Percentiles rank a stretch among this genome's conserved stretches.
Evolutionary conservation across 768 basidiomycete species (phyloP).

Genomic region (Pisolithus tinctorius): DNA sequence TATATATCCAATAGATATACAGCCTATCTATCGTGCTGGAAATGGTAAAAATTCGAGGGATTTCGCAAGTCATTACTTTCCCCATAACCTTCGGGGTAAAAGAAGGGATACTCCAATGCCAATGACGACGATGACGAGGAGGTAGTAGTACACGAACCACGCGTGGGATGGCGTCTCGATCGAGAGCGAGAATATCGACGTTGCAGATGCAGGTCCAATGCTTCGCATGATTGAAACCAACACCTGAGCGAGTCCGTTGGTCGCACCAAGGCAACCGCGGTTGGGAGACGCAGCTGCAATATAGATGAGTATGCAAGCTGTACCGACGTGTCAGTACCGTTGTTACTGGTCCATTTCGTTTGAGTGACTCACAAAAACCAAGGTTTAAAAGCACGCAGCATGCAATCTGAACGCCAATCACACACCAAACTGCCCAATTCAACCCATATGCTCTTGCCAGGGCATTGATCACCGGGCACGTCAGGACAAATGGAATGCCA

Average conservation of each 20-base stretch:
- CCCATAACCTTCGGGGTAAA: constrained; percentile 23
- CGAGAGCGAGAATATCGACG: constrained; percentile 34
- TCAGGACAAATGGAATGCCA: constrained; percentile 46
- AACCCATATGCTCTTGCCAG: constrained; percentile 48
- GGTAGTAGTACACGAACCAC: constrained; percentile 24
- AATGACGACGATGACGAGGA: constrained; percentile 13
- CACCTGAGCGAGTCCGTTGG: constrained; percentile 44
- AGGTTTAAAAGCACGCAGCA: constrained; percentile 43
- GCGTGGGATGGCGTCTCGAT: constrained; percentile 27
- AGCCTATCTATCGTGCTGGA: not conserved
- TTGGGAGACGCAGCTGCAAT: constrained; percentile 63
- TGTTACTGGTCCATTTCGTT: not conserved
- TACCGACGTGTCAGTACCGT: not conserved
- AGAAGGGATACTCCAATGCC: constrained; percentile 13
- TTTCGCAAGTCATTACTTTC: not conserved
- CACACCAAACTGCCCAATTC: constrained; percentile 39
- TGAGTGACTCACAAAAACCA: constrained; percentile 44
- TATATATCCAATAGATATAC: no score
- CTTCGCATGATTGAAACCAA: constrained; percentile 26
- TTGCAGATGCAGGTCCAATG: constrained; percentile 26
- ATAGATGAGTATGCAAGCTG: constrained; percentile 68
- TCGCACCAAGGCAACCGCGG: constrained; percentile 58
- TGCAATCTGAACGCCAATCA: constrained; percentile 44
- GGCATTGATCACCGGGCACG: constrained; percentile 55
- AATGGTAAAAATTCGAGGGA: no score